Percentiles rank a stretch among this genome's conserved stretches.
Conservation (phyloP, 257 asterid species). For the Salvia miltiorrhiza region DNA sequence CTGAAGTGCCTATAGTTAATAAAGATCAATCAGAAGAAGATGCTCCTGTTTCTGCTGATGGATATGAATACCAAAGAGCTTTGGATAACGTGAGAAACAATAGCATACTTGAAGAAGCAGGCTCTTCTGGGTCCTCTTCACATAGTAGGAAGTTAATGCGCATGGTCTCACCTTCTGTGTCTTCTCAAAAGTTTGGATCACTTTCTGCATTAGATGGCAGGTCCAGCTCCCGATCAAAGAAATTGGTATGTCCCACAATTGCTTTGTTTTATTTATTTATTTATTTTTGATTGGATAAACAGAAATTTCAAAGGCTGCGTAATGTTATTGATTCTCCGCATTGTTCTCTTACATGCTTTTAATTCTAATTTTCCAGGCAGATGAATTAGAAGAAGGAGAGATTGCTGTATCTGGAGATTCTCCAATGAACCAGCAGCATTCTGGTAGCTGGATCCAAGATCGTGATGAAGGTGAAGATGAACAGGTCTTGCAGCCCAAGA, state of each 20-base stretch:
- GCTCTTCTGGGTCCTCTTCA: conserved; percentile 88
- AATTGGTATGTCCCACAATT: conserved; percentile 44
- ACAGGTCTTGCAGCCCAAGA: conserved; percentile 93
- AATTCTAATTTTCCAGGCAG: conserved; percentile 47
- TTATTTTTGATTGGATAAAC: too few relatives aligned
- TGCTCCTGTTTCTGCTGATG: conserved; percentile 52
- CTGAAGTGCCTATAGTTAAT: conserved; percentile 43
- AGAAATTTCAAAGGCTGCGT: too few relatives aligned
- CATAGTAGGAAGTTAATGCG: conserved; percentile 58
- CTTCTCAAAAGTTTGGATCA: conserved; percentile 97
- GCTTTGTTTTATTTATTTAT: too few relatives aligned
- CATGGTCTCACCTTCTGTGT: conserved; percentile 70
- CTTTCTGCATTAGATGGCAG: conserved; percentile 93
- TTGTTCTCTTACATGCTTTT: conserved; percentile 16
- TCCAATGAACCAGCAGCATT: conserved; percentile 81
- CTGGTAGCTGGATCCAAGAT: conserved; percentile 97
- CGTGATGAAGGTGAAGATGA: conserved; percentile 98
- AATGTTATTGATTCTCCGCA: background rate
- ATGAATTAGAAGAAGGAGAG: conserved; percentile 96
- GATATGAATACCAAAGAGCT: conserved; percentile 54
- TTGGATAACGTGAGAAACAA: conserved; percentile 42
- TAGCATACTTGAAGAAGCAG: conserved; percentile 57
- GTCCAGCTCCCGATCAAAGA: conserved; percentile 79
- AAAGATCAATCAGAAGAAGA: conserved; percentile 84
- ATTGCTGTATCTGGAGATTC: conserved; percentile 91